Evolutionary conservation across 306 rosid species (phyloP), one percentile per base, ranked within the genome.

Genomic region (Citrullus mucosospermus): DNA sequence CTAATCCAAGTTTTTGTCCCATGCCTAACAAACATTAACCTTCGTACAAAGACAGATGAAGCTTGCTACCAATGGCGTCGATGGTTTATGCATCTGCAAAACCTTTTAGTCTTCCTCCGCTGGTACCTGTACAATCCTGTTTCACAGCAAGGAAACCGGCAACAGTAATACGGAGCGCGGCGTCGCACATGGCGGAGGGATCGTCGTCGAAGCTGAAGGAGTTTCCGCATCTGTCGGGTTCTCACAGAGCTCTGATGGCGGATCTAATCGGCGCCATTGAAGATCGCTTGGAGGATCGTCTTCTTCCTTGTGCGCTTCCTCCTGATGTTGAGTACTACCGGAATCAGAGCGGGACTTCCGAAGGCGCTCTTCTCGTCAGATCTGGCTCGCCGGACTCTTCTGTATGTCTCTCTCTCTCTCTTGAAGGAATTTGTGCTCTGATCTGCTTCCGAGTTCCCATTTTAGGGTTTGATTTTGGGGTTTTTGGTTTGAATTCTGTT

Each of bases 231-330:
- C 87, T 93, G 51, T 90, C 98, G 4, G 28, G 74, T 54, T 63
- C 92, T 0, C 98, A 90, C 56, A 90, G 83, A 83, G 85, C 69
- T 17, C 86, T 93, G 44, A 90, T 93, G 93, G 68, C 84, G 4
- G 89, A 90, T 84, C 90, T 90, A 2, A 82, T 92, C 38, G 86
- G 91, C 10, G 51, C 79, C 6, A 44, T 90, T 1, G 98, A 93
- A 84, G 75, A 81, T 30, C 90, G 94, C 20, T 83, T 93, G 8
- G 68, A 78, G 11, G 84, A 91, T 16, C 90, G 85, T 65, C 96
- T 92, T 87, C 87, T 91, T 78, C 97, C 93, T 54, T 93, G 87
- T 41, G 65, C 87, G 1, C 90, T 93, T 20, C 94, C 97, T 13
- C 73, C 78, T 8, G 91, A 94, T 81, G 92, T 89, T 32, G 89